Evolutionary conservation across 441 rosid genomes (phyloP), one percentile per base, ranked within the genome.

Genomic region (Viola pubescens): DNA sequence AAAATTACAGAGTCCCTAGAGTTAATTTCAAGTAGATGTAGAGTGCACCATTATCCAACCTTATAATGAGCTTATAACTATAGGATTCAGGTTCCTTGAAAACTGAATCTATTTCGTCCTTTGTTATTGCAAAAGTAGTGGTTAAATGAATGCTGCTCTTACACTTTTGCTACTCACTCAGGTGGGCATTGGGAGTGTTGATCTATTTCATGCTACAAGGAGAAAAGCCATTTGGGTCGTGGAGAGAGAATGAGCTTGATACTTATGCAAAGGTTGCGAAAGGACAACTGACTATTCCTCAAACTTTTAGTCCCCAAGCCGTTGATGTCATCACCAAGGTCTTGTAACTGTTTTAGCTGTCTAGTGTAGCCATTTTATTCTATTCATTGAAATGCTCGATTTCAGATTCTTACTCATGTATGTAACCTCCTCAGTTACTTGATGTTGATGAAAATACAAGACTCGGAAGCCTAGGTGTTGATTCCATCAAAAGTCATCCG

Each of bases 121-220:
- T 13, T 60, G 11, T 9, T 10, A 6, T 12, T 34, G 40, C 50
- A 60, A 50, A 45, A 45, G 13, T 41, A 5, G 37, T 43, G 12
- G 13, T 49, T 41, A 39, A 48, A 26, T 26, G 34, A 26, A 26
- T 0, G 34, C 34, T 26, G 34, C 2, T 34, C 26, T n/a, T 4
- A 37, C 39, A 48, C 56, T 53, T 13, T 10, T 66, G 26, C 48
- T 5, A 67, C 62, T 63, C 64, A 26, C 73, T 56, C 66, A 86
- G 97, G 97, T 89, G 98, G 97, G 92, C 98, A 47, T 69, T 87
- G 60, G 98, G 97, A 66, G 89, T 89, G 54, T 77, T 86, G 71
- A 78, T 89, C 68, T 86, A 82, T 74, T 87, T 78, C 81, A 86
- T 83, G 88, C 76, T 86, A 54, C 79, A 74, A 64, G 86, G 91